Evolutionary conservation across 106 monocot genomes (phyloP).

Genomic region (Phalaenopsis aphrodite): DNA sequence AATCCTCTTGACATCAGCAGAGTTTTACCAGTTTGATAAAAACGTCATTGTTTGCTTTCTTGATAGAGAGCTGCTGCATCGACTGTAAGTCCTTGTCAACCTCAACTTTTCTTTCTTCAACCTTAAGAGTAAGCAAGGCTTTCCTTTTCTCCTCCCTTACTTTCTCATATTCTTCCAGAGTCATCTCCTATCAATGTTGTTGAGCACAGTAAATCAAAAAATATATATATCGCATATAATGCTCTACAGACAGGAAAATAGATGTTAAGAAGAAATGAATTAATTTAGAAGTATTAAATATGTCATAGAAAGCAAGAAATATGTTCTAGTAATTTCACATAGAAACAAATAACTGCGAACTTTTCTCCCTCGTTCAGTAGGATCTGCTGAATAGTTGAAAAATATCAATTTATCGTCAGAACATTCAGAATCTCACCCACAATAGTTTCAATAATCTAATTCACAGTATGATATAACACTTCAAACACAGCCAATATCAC

Average conservation of each 20-base stretch:
- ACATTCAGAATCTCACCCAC: neutral
- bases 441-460: neutral
- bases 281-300: neutral
- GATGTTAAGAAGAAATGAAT: neutral
- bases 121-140: slow-evolving; percentile 40
- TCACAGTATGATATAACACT: neutral
- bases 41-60: slow-evolving; percentile 51
- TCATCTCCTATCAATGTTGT: slow-evolving; percentile 49
- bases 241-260: neutral
- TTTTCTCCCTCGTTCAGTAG: neutral
- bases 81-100: slow-evolving; percentile 51
- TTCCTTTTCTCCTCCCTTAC: slow-evolving; percentile 66
- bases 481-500: neutral
- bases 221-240: neutral
- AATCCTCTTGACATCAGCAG: neutral
- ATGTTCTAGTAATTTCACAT: neutral
- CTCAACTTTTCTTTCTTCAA: slow-evolving; percentile 60
- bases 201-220: neutral
- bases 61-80: slow-evolving; percentile 54
- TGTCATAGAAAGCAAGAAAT: neutral
- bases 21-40: slow-evolving; percentile 54
- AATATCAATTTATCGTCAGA: neutral
- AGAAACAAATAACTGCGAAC: neutral
- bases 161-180: slow-evolving; percentile 72
- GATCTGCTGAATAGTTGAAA: neutral